Conservation (phyloP, 1,284 basidiomycete genomes). For the Cutaneotrichosporon arboriforme region DNA sequence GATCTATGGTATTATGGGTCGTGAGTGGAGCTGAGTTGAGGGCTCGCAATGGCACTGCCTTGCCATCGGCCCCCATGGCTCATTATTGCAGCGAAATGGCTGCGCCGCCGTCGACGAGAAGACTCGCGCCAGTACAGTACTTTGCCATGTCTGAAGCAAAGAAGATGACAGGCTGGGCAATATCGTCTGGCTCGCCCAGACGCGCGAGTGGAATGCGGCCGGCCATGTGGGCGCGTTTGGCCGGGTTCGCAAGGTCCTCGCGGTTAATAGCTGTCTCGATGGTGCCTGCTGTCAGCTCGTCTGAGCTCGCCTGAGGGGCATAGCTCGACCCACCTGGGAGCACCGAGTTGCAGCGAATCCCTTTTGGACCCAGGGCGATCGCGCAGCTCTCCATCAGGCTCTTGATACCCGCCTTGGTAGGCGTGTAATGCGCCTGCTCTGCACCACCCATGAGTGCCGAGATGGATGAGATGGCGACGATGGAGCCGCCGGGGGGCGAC, state of each 20-base stretch:
- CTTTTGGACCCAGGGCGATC: conserved; percentile 67
- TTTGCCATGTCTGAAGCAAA: conserved; percentile 67
- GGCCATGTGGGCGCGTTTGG: conserved; percentile 62
- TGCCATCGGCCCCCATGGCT: no score
- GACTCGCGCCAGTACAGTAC: conserved; percentile 51
- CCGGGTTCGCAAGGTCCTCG: conserved; percentile 61
- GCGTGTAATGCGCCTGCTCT: conserved; percentile 71
- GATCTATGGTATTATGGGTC: no score
- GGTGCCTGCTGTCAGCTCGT: conserved; percentile 52
- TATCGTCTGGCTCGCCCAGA: conserved; percentile 67
- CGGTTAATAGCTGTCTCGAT: conserved; percentile 71
- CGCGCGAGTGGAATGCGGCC: conserved; percentile 63
- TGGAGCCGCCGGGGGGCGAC: conserved; percentile 61
- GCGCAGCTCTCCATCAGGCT: conserved; percentile 78
- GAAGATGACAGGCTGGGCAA: conserved; percentile 71
- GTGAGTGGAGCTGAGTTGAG: no score
- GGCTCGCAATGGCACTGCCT: no score
- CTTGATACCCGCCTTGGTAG: conserved; percentile 73
- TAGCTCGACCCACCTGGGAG: conserved; percentile 42
- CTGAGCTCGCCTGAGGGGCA: neutral
- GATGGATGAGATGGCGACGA: conserved; percentile 70
- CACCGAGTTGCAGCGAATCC: conserved; percentile 60
- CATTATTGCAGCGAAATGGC: conserved; percentile 75
- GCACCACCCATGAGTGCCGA: conserved; percentile 72
- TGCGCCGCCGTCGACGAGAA: conserved; percentile 70